phyloP scores from a whole-genome alignment of 345 rosid species.

The Gynandropsis gynandra region DNA sequence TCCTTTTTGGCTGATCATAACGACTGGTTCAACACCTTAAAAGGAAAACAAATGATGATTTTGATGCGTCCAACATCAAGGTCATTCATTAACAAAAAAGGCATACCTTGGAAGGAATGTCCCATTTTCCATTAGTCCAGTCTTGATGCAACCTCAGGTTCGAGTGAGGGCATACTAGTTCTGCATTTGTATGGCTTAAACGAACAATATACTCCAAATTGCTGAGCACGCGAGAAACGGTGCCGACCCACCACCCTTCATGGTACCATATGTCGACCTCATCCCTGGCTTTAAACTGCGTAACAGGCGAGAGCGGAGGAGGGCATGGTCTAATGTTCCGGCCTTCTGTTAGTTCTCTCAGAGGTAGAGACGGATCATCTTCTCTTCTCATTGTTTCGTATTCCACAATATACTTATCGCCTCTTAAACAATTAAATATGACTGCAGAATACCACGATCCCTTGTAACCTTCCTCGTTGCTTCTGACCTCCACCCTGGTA shows the following conservation, averaged over 20 bases:
- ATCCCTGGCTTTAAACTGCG: conserved; percentile 23
- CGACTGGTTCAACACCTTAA: no score
- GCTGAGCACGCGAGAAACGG: conserved; percentile 23
- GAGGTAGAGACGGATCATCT: conserved; percentile 33
- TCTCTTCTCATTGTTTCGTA: conserved; percentile 38
- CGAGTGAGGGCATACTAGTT: conserved; percentile 26
- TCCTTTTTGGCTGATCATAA: no score
- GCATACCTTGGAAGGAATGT: conserved; percentile 17
- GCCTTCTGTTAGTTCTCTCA: conserved; percentile 29
- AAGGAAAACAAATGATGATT: no score
- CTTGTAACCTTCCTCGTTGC: conserved; percentile 49
- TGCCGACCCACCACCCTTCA: conserved; percentile 57
- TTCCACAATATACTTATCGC: conserved; percentile 39
- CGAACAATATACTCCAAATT: conserved; percentile 27
- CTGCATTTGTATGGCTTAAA: conserved; percentile 36
- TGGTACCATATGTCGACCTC: conserved; percentile 48
- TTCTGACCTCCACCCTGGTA: conserved; percentile 39
- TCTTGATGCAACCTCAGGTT: conserved; percentile 44
- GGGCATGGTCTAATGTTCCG: conserved; percentile 39
- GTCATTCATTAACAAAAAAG: no score
- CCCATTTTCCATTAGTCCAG: conserved; percentile 44
- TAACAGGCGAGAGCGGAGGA: conserved; percentile 24
- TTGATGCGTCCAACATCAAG: no score
- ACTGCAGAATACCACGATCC: conserved; percentile 55
- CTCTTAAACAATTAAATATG: conserved; percentile 31